Evolutionary conservation across 2,329 filamentous ascomycete species (phyloP), one percentile per base, ranked within the genome.

Genomic region (Aspergillus quadrilineatus): DNA sequence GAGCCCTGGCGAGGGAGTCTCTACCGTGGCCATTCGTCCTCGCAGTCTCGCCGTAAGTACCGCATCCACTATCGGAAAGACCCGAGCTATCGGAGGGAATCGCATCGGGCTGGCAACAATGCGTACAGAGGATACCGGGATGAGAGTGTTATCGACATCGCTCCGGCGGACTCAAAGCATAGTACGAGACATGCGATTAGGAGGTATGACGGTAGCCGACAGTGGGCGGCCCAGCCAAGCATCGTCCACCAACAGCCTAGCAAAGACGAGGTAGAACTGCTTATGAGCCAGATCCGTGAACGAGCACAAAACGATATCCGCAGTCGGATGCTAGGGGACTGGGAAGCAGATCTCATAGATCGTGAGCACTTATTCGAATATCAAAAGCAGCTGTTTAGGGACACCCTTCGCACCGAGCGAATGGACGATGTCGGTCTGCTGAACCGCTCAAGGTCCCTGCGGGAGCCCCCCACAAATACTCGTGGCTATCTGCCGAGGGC

Each of bases 31-130:
- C 60, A 63, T 29, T 63, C 61, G 15, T 58, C 65, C 5, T 54
- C 58, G 42, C 59, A 50, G 4, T 54, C 52, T n/a, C 57, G 61
- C 9, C 50, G 49, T 15, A 42, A 45, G 7, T 68, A 70, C 56
- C 69, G 69, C 30, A 61, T 50, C 6, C 69, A 71, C 50, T 63
- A 60, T 46, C 68, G 67, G 7, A 69, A 64, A 55, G 63, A 57
- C 34, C 54, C 41, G n/a, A 43, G 15, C 45, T 63, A 60, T 44
- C 68, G 67, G 8, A 69, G 64, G 53, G 63, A 56, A 30, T 53
- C 55, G 12, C 56, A 26, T 57, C 63, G 41, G 39, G 57, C 37
- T 44, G 46, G 26, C 6, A 53, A 56, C 29, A 45, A 17, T 39
- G 58, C 56, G 26, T 36, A 48, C 17, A 44, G 37, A 22, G 59